Evolutionary conservation across 768 basidiomycete genomes (phyloP), one percentile per base, ranked within the genome.

Genomic region (Collybiopsis luxurians): DNA sequence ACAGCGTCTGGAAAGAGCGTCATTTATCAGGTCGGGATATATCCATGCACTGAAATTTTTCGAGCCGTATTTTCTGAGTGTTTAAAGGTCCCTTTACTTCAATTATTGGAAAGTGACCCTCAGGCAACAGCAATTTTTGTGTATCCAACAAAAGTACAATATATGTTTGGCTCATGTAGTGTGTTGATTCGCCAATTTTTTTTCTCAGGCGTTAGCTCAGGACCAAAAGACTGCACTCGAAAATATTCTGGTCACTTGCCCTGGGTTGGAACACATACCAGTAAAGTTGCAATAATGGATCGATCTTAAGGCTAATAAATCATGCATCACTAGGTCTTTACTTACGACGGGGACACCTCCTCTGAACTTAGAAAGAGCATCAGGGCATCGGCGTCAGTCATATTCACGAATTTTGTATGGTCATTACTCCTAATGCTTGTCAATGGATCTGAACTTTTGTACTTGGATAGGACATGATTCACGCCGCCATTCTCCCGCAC

Each of bases 1-100:
- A 96, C 94, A 7, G 92, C 93, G 6, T 93, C 91, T 3, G 92
- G 92, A 2, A 94, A 93, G 73, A 92, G 90, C 70, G 73, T 92
- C 13, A 91, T 93, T 42, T 94, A 92, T 67, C 91, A 93, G 75
- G 90, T 86, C 56, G 30, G 63, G 51, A 12, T 26, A 39, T 15
- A 15, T 42, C 10, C 24, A 21, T 15, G n/a, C 36, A 26, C 6
- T n/a, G n/a, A 12, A 24, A 27, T n/a, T 15, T 45, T 45, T 48
- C 17, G 26, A 21, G 27, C 39, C 45, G 15, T 26, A 31, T 12
- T 45, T n/a, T 36, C 31, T 26, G 3, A 4, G 6, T 23, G 23
- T 21, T 17, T 39, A 12, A 52, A 92, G 88, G 79, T 93, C 21
- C 92, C 93, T 0, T 65, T 92, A 4, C 68, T 95, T 57, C 76